phyloP scores from a whole-genome alignment of 2,329 filamentous ascomycete genomes.

The Cladosporium sp. region DNA sequence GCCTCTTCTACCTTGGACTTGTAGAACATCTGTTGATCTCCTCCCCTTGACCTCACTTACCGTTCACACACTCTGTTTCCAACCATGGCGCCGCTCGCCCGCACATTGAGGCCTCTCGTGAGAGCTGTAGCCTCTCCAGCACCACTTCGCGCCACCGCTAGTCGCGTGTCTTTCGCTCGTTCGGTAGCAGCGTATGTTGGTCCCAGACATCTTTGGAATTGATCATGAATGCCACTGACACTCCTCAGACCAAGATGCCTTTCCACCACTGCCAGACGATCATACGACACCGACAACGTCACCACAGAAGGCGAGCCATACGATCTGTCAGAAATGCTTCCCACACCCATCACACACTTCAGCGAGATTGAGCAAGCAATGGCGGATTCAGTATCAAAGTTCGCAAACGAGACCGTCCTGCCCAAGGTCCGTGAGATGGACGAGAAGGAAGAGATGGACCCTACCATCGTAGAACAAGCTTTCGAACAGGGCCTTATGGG shows the following conservation, averaged over 20 bases:
- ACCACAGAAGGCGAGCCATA: constrained; percentile 33
- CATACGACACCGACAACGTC: constrained; percentile 31
- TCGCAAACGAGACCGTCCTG: constrained; percentile 81
- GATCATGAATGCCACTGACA: neutral
- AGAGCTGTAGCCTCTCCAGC: constrained; percentile 3
- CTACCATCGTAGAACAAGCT: constrained; percentile 78
- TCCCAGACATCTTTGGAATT: neutral
- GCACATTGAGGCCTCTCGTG: constrained; percentile 17
- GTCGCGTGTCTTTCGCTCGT: neutral
- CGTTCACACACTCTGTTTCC: neutral
- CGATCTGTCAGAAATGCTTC: constrained; percentile 71
- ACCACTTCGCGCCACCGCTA: neutral
- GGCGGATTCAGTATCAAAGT: constrained; percentile 85
- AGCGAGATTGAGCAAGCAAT: constrained; percentile 87
- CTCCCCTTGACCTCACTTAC: neutral
- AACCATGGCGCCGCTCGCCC: constrained; percentile 29
- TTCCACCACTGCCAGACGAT: constrained; percentile 36
- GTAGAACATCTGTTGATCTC: neutral
- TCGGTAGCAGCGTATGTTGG: neutral
- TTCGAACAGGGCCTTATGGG: constrained; percentile 98
- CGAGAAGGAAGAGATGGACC: constrained; percentile 92
- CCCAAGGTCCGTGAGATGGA: constrained; percentile 97
- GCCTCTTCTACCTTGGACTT: neutral
- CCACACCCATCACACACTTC: constrained; percentile 88
- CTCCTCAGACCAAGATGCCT: constrained; percentile 24